Conservation (phyloP, 495 filamentous ascomycete genomes). For the Penicillium desertorum region DNA sequence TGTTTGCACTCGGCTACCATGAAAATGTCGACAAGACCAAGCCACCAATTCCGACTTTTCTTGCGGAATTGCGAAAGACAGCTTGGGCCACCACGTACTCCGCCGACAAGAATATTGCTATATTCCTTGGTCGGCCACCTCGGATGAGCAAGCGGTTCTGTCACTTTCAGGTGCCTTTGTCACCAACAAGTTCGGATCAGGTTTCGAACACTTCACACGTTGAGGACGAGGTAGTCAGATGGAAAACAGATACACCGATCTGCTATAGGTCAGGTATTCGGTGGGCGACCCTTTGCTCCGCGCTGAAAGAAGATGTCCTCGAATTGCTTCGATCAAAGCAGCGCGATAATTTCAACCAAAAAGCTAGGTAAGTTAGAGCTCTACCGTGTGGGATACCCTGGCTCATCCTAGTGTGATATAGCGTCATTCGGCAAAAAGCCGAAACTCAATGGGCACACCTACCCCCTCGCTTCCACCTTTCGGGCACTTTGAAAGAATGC, state of each 20-base stretch:
- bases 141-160: conserved; percentile 45
- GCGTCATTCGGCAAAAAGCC: conserved; percentile 26
- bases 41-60: conserved; percentile 32
- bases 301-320: conserved; percentile 41
- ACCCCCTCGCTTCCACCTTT: conserved; percentile 28
- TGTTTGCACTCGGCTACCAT: conserved; percentile 46
- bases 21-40: conserved; percentile 37
- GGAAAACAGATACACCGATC: conserved; percentile 7
- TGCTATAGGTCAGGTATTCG: conserved; percentile 36
- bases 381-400: not conserved
- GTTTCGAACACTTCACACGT: conserved; percentile 18
- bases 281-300: conserved; percentile 41
- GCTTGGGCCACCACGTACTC: conserved; percentile 43
- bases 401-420: not conserved
- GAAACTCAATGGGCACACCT: conserved; percentile 28
- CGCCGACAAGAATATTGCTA: conserved; percentile 45
- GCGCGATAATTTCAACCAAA: conserved; percentile 17
- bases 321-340: conserved; percentile 37
- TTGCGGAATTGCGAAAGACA: conserved; percentile 37
- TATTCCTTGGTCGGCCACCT: conserved; percentile 46
- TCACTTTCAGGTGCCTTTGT: conserved; percentile 37
- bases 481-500: conserved; percentile 28
- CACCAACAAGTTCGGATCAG: conserved; percentile 3
- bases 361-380: conserved; percentile 22
- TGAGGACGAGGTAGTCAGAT: not conserved